Conservation (phyloP, 345 rosid genomes). For the Salix suchowensis region DNA sequence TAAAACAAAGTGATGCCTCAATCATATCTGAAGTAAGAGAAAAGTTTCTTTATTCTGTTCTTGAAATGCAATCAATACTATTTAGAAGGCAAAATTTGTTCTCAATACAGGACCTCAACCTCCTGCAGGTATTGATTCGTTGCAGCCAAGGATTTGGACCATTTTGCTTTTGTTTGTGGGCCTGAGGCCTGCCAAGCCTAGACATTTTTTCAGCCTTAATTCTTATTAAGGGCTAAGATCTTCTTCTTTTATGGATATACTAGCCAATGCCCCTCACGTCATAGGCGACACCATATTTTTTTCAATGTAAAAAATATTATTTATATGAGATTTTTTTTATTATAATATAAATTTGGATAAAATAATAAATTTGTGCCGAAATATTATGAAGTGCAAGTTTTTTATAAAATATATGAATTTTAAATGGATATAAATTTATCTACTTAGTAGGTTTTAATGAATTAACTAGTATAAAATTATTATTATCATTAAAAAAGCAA, state of each 20-base stretch:
- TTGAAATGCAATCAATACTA: slow-evolving; percentile 4
- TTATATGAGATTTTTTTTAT: too few relatives aligned
- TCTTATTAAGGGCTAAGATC: background rate
- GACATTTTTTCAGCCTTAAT: background rate
- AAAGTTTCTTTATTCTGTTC: slow-evolving; percentile 21
- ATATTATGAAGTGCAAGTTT: too few relatives aligned
- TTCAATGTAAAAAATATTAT: too few relatives aligned
- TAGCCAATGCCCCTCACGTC: too few relatives aligned
- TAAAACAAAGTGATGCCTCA: slow-evolving; percentile 23
- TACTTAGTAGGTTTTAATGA: too few relatives aligned
- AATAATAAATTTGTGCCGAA: too few relatives aligned
- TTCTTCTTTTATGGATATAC: background rate
- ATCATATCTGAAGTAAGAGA: slow-evolving; percentile 8
- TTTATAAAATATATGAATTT: too few relatives aligned
- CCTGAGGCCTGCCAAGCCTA: background rate
- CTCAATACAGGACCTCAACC: background rate
- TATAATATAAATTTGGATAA: too few relatives aligned
- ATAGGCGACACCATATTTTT: too few relatives aligned
- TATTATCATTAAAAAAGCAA: too few relatives aligned
- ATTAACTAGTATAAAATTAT: too few relatives aligned
- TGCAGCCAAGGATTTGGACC: background rate
- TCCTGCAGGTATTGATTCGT: background rate
- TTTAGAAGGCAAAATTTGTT: background rate
- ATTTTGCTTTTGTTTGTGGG: background rate
- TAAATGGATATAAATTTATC: too few relatives aligned